A percentile compares a stretch with the other conserved stretches of the same genome.
Conservation (phyloP, 2,329 filamentous ascomycete genomes). For the Cytospora piceae region DNA sequence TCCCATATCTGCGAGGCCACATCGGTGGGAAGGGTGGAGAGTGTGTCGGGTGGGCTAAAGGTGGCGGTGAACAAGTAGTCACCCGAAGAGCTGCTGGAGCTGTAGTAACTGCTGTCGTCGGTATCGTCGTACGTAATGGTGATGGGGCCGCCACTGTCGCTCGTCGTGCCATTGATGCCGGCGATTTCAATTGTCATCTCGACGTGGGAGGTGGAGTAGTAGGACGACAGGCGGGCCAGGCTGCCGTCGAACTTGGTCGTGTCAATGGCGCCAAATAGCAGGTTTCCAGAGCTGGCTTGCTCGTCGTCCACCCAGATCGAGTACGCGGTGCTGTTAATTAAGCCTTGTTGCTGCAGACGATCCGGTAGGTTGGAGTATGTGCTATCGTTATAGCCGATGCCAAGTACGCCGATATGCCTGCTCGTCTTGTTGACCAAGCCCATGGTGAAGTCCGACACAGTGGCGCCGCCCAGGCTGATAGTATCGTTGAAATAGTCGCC, state of each 20-base stretch:
- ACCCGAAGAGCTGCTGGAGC: slow-evolving; percentile 1
- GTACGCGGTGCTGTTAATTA: slow-evolving; percentile 38
- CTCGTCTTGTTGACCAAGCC: slow-evolving; percentile 34
- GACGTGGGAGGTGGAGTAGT: not conserved
- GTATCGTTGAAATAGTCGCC: slow-evolving; percentile 38
- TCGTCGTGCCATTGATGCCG: slow-evolving; percentile 26
- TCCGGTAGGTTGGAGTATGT: slow-evolving; percentile 34
- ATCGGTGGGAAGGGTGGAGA: slow-evolving; percentile 35
- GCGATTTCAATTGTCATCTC: slow-evolving; percentile 15
- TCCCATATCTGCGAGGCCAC: slow-evolving; percentile 37
- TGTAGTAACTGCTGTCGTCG: not conserved
- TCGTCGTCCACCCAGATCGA: slow-evolving; percentile 41
- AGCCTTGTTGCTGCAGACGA: slow-evolving; percentile 35
- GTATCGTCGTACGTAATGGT: slow-evolving; percentile 15
- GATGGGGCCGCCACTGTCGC: slow-evolving; percentile 16
- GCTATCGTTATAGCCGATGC: slow-evolving; percentile 37
- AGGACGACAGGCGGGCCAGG: slow-evolving; percentile 15
- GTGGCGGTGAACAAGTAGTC: slow-evolving; percentile 27
- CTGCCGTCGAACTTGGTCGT: slow-evolving; percentile 33
- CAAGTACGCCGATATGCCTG: slow-evolving; percentile 36
- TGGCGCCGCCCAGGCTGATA: slow-evolving; percentile 34
- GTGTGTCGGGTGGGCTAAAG: slow-evolving; percentile 33
- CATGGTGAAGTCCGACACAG: slow-evolving; percentile 37
- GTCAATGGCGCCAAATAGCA: slow-evolving; percentile 42
- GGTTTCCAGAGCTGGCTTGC: slow-evolving; percentile 35